These are phyloP conservation scores for Epichloe gansuensis DNA, from an alignment of 2,329 filamentous ascomycete species.

Conservation along the genomic window DNA sequence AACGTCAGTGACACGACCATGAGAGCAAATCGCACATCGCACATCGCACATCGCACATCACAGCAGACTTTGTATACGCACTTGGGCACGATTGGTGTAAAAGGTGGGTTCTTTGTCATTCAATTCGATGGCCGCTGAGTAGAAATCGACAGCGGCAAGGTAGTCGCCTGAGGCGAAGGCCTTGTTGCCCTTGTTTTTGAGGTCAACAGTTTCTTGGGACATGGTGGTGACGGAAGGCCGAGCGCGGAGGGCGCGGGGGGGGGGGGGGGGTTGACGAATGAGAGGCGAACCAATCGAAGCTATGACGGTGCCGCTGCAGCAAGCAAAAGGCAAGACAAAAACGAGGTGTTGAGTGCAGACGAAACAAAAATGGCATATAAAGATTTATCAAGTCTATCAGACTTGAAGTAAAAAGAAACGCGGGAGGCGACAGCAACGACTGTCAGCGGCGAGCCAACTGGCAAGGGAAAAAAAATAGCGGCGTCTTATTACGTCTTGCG, in stretches of 20 bases:
- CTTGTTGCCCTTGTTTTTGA: constrained; percentile 92
- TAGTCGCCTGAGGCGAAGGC: constrained; percentile 84
- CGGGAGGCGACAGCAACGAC: neutral
- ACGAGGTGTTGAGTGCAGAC: neutral
- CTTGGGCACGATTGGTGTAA: constrained; percentile 93
- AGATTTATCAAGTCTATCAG: neutral
- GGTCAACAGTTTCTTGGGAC: constrained; percentile 56
- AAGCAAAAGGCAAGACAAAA: neutral
- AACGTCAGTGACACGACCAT: constrained; percentile 35
- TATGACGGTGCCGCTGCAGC: neutral
- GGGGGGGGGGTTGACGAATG: constrained; percentile 1
- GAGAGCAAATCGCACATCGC: constrained; percentile 2
- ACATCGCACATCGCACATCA: constrained; percentile 4
- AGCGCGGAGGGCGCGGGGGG: neutral
- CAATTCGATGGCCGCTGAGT: constrained; percentile 75
- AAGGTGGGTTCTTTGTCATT: constrained; percentile 78
- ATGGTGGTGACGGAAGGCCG: constrained; percentile 18
- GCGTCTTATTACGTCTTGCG: neutral
- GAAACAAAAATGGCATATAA: neutral
- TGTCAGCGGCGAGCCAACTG: neutral
- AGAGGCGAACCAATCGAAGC: neutral
- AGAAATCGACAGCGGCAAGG: constrained; percentile 67
- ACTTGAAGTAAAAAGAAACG: neutral
- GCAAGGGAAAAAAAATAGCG: neutral
- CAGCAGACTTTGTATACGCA: constrained; percentile 29